phyloP scores from a whole-genome alignment of 345 rosid species.

The Aethionema arabicum region DNA sequence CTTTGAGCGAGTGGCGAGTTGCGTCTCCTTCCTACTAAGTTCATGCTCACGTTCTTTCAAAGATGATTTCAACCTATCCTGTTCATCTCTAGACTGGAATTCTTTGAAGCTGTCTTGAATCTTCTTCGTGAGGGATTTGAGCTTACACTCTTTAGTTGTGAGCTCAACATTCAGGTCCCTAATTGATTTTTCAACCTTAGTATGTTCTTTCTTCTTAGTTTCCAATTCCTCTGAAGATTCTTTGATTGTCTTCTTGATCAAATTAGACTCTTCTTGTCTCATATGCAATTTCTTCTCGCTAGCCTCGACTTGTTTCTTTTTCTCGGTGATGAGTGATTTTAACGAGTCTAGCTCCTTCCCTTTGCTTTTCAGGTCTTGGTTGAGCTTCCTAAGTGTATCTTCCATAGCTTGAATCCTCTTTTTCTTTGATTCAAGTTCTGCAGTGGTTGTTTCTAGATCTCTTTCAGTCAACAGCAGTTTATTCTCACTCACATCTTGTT shows the following conservation, averaged over 20 bases:
- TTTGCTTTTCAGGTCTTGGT: slow-evolving; percentile 24
- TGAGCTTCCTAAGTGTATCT: slow-evolving; percentile 2
- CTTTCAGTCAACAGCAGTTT: slow-evolving; percentile 24
- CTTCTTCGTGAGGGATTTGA: slow-evolving; percentile 19
- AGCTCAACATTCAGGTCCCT: slow-evolving; percentile 29
- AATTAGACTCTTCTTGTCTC: slow-evolving; percentile 26
- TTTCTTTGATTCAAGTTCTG: slow-evolving; percentile 27
- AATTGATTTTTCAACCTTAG: slow-evolving; percentile 27
- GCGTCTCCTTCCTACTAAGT: slow-evolving; percentile 26
- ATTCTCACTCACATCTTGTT: slow-evolving; percentile 24
- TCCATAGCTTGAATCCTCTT: slow-evolving; percentile 24
- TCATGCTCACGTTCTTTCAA: slow-evolving; percentile 18
- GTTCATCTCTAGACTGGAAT: slow-evolving; percentile 32
- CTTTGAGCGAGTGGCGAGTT: slow-evolving; percentile 20
- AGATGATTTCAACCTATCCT: slow-evolving; percentile 25
- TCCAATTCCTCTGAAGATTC: slow-evolving; percentile 19
- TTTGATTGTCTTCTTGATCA: slow-evolving; percentile 16
- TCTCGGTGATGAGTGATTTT: slow-evolving; percentile 19
- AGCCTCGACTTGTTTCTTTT: slow-evolving; percentile 26
- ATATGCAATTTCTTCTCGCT: slow-evolving; percentile 30
- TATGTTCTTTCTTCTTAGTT: slow-evolving; percentile 12
- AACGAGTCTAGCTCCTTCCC: slow-evolving; percentile 31
- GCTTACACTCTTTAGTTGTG: slow-evolving; percentile 30
- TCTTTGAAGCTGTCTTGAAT: slow-evolving; percentile 24
- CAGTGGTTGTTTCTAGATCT: not conserved